phyloP scores from a whole-genome alignment of 163 green algal genomes.

The Smithsoniella earleae region DNA sequence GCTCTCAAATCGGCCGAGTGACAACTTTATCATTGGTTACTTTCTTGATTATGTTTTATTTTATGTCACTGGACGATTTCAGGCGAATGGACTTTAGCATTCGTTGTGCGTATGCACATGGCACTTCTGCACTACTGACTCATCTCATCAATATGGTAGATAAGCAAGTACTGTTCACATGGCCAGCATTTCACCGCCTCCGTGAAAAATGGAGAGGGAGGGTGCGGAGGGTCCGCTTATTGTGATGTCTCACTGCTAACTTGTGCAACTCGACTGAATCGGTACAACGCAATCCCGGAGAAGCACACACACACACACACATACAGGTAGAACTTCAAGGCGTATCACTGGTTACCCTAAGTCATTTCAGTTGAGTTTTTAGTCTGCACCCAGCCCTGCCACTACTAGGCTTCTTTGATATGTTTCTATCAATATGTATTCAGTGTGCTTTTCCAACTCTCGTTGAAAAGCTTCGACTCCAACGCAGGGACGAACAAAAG shows the following conservation, averaged over 20 bases:
- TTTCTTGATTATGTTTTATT: too few species aligned
- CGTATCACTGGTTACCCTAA: slow-evolving; percentile 55
- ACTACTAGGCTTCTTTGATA: neutral
- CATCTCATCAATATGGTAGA: slow-evolving; percentile 67
- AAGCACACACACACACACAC: neutral
- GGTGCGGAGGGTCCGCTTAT: slow-evolving; percentile 33
- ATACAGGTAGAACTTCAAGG: slow-evolving; percentile 59
- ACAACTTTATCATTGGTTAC: too few species aligned
- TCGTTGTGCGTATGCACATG: slow-evolving; percentile 58
- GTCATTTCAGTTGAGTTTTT: slow-evolving; percentile 45
- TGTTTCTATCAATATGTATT: neutral
- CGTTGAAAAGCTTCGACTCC: neutral
- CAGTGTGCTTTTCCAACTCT: neutral
- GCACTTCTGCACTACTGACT: slow-evolving; percentile 58
- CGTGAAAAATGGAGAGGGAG: slow-evolving; percentile 50
- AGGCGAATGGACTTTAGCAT: slow-evolving; percentile 66
- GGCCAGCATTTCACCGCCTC: slow-evolving; percentile 49
- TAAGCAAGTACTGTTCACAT: slow-evolving; percentile 57
- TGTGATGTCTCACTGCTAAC: too few species aligned
- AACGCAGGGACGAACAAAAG: slow-evolving; percentile 37
- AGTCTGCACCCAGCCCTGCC: neutral
- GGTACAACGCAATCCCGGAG: too few species aligned
- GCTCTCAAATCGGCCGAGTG: too few species aligned
- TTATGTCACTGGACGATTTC: slow-evolving; percentile 31
- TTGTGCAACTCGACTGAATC: too few species aligned